phyloP scores from a whole-genome alignment of 192 early-diverging fungal species.

The Lunasporangiospora selenospora region DNA sequence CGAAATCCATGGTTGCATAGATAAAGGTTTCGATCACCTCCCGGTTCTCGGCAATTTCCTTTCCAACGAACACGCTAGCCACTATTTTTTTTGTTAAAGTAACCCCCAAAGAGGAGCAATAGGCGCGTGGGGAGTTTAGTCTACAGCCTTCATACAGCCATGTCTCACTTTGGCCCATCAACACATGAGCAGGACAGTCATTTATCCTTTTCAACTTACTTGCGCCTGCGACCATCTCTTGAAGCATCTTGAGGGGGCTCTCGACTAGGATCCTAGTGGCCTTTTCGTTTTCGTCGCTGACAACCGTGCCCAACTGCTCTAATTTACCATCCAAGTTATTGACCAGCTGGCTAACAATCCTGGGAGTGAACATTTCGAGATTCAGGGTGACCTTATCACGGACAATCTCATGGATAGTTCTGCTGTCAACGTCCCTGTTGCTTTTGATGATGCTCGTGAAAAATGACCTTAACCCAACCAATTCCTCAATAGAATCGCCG shows the following conservation, averaged over 20 bases:
- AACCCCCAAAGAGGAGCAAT: too few species aligned
- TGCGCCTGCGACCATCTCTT: constrained; percentile 46
- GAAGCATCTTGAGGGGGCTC: constrained; percentile 29
- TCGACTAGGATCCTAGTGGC: constrained; percentile 27
- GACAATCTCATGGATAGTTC: constrained; percentile 18
- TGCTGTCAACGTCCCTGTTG: constrained; percentile 9
- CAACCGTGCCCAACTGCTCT: constrained; percentile 12
- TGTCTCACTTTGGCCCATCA: not conserved
- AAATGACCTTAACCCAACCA: constrained; percentile 17
- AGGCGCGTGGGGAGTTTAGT: constrained; percentile 11
- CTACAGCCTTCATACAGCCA: not conserved
- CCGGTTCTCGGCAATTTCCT: constrained; percentile 20
- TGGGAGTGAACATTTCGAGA: constrained; percentile 40
- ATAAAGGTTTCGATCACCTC: constrained; percentile 29
- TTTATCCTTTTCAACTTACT: constrained; percentile 24
- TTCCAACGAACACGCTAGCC: constrained; percentile 30
- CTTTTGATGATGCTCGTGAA: constrained; percentile 11
- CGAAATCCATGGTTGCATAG: constrained; percentile 21
- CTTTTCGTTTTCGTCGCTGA: not conserved
- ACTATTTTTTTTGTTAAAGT: constrained; percentile 13
- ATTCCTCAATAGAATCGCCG: constrained; percentile 10
- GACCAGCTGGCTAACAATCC: constrained; percentile 24
- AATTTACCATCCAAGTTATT: constrained; percentile 6
- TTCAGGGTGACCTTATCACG: constrained; percentile 43
- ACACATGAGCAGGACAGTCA: too few species aligned